These are phyloP conservation scores for Penicillium soppii DNA, from an alignment of 495 filamentous ascomycete species.

Conservation along the genomic window DNA sequence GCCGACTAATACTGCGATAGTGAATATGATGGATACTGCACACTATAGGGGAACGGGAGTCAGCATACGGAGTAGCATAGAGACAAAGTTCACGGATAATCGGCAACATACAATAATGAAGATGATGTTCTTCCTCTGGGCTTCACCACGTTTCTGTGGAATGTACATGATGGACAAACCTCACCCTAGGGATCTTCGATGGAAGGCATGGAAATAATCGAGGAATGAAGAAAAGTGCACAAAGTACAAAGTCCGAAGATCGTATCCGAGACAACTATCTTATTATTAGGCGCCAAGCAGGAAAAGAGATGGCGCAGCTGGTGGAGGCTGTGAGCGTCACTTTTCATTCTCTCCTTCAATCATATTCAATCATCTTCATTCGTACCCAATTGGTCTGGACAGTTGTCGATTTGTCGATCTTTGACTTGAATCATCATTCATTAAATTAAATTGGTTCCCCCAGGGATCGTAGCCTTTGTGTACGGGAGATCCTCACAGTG, in stretches of 20 bases:
- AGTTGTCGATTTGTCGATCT: not conserved
- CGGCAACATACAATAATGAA: slow-evolving; percentile 28
- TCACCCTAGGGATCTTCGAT: slow-evolving; percentile 18
- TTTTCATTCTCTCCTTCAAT: slow-evolving; percentile 2
- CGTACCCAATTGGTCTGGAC: not conserved
- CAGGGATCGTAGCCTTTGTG: not conserved
- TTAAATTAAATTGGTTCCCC: too few relatives aligned
- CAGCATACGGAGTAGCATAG: slow-evolving; percentile 6
- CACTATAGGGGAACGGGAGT: slow-evolving; percentile 15
- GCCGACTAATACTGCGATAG: slow-evolving; percentile 40
- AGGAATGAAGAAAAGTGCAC: slow-evolving; percentile 7
- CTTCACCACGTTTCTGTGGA: slow-evolving; percentile 23
- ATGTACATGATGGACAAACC: slow-evolving; percentile 26
- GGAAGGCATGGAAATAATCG: slow-evolving; percentile 15
- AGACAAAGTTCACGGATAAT: not conserved
- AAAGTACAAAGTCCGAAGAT: not conserved
- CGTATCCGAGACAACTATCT: not conserved
- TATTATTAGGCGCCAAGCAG: slow-evolving; percentile 7
- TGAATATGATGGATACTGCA: slow-evolving; percentile 37
- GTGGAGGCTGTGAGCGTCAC: slow-evolving; percentile 6
- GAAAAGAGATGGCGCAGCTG: not conserved
- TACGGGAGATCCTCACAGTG: not conserved
- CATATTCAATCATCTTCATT: not conserved
- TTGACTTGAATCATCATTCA: not conserved
- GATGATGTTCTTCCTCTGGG: slow-evolving; percentile 19